A percentile compares a stretch with the other conserved stretches of the same genome.
These are phyloP conservation scores for Peronospora destructor DNA, from an alignment of 352 stramenopile genomes.

Conservation along the genomic window DNA sequence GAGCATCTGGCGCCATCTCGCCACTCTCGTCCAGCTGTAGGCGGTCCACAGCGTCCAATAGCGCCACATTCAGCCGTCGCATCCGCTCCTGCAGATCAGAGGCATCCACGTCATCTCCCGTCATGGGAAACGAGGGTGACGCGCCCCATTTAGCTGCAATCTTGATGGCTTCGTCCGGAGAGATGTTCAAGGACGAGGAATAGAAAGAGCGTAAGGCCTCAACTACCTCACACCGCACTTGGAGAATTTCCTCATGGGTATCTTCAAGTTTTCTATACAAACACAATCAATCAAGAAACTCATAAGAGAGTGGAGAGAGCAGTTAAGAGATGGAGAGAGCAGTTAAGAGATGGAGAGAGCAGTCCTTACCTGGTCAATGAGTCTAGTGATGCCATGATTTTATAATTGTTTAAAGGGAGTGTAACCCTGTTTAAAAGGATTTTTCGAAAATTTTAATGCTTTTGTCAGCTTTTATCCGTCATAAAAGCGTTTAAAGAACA, in stretches of 20 bases:
- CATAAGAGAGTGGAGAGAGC: not conserved
- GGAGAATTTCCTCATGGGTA: conserved; percentile 54
- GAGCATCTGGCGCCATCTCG: conserved; percentile 29
- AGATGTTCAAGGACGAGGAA: conserved; percentile 44
- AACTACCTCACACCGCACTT: conserved; percentile 47
- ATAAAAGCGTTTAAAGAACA: too few relatives aligned
- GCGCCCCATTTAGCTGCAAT: conserved; percentile 49
- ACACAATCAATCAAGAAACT: not conserved
- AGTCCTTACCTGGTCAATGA: conserved; percentile 15
- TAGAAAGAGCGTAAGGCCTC: conserved; percentile 65
- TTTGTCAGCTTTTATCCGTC: too few relatives aligned
- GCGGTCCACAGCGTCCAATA: conserved; percentile 43
- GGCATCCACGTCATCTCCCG: conserved; percentile 4
- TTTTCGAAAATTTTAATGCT: too few relatives aligned
- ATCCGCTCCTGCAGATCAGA: conserved; percentile 54
- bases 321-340: not conserved
- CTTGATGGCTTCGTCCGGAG: conserved; percentile 48
- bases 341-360: not conserved
- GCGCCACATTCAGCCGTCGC: conserved; percentile 29
- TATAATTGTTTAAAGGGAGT: too few relatives aligned
- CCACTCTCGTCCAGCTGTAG: conserved; percentile 39
- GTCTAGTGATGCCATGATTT: conserved; percentile 11
- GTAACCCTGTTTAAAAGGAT: too few relatives aligned
- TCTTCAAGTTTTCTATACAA: conserved; percentile 55
- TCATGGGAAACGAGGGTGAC: conserved; percentile 10